Conservation (phyloP, 2,329 filamentous ascomycete species). For the Alternaria sp. region DNA sequence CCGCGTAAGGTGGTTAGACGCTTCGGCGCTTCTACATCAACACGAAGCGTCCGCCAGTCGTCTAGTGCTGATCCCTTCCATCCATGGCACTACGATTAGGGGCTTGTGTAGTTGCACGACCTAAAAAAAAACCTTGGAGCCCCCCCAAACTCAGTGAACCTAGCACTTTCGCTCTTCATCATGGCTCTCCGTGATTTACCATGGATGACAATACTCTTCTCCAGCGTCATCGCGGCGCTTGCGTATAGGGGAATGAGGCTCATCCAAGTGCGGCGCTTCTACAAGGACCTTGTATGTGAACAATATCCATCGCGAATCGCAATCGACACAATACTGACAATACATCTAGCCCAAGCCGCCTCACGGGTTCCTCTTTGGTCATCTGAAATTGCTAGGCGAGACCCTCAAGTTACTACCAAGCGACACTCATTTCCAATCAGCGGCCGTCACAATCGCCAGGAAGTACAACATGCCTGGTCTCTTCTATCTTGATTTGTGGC, state of each 20-base stretch:
- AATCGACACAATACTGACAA: background rate
- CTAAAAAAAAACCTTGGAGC: background rate
- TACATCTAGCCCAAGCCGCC: constrained; percentile 51
- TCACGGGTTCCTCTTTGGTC: constrained; percentile 54
- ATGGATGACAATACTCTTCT: constrained; percentile 26
- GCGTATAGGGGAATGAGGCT: constrained; percentile 33
- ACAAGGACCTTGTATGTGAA: constrained; percentile 34
- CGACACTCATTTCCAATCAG: constrained; percentile 49
- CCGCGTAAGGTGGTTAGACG: background rate
- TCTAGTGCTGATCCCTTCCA: background rate
- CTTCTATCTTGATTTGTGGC: constrained; percentile 60
- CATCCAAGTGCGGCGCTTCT: constrained; percentile 34
- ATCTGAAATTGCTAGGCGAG: constrained; percentile 52
- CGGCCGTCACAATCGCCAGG: constrained; percentile 47
- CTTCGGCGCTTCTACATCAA: background rate
- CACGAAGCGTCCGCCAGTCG: background rate
- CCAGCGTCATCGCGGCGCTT: constrained; percentile 23
- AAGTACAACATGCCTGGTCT: constrained; percentile 47
- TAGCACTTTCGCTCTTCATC: background rate
- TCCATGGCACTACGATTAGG: background rate
- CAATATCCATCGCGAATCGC: background rate
- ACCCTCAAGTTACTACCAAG: constrained; percentile 45
- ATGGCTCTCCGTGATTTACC: constrained; percentile 20
- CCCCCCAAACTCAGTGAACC: background rate
- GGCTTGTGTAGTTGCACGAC: background rate